A percentile compares a stretch with the other conserved stretches of the same genome.
Evolutionary conservation across 2,329 filamentous ascomycete species (phyloP).

Genomic region (Decorospora gaudefroyi): DNA sequence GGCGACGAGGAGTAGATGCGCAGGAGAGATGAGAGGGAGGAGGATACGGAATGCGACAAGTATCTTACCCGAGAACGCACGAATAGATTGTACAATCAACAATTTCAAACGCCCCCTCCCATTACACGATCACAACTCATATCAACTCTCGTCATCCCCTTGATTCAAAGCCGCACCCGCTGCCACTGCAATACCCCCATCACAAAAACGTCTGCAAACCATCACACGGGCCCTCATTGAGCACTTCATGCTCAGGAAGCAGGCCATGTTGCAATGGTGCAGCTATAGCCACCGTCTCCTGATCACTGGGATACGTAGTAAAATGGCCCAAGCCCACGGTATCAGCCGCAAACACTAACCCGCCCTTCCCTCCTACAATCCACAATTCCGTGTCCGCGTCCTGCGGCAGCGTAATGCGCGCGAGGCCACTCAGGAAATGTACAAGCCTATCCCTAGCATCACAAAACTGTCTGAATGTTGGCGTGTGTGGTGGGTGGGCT

Average conservation of each 20-base stretch:
- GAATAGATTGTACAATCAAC: constrained; percentile 34
- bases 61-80: constrained; percentile 19
- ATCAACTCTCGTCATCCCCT: neutral
- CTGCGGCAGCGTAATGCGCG: constrained; percentile 40
- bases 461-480: neutral
- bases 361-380: constrained; percentile 41
- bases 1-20: constrained; percentile 45
- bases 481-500: neutral
- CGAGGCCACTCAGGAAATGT: constrained; percentile 41
- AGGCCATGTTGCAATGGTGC: constrained; percentile 35
- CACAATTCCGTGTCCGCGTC: constrained; percentile 29
- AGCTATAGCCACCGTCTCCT: constrained; percentile 34
- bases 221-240: constrained; percentile 19
- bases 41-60: constrained; percentile 14
- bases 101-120: neutral
- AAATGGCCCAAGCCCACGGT: constrained; percentile 39
- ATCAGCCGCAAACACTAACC: constrained; percentile 41
- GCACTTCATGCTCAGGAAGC: constrained; percentile 27
- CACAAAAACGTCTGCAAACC: constrained; percentile 16
- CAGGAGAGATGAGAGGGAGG: constrained; percentile 2
- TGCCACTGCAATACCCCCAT: neutral
- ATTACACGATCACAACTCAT: neutral
- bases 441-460: too few relatives aligned
- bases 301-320: constrained; percentile 41
- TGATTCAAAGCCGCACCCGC: neutral